Conservation (phyloP, 768 basidiomycete genomes). For the Cystofilobasidium capitatum region DNA sequence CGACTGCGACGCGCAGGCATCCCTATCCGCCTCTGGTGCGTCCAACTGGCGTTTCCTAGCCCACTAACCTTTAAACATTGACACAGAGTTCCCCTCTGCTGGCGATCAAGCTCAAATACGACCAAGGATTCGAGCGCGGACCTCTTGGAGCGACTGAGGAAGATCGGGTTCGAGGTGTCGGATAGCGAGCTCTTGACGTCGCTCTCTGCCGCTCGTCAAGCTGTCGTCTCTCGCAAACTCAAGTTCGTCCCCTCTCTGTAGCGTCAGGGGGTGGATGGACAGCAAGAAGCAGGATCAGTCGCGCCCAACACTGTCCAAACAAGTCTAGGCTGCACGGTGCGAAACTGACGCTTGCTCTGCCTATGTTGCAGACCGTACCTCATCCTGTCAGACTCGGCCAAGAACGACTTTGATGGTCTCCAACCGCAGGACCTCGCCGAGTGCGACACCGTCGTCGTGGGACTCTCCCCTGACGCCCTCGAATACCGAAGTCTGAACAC, state of each 20-base stretch:
- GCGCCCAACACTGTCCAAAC: too few relatives aligned
- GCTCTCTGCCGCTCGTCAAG: conserved; percentile 48
- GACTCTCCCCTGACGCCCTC: conserved; percentile 49
- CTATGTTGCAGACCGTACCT: conserved; percentile 47
- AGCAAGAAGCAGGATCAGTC: too few relatives aligned
- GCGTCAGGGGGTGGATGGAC: too few relatives aligned
- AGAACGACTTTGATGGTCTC: conserved; percentile 40
- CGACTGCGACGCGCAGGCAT: conserved; percentile 36
- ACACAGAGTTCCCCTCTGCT: neutral
- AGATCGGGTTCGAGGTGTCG: conserved; percentile 48
- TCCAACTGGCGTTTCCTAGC: neutral
- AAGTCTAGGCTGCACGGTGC: too few relatives aligned
- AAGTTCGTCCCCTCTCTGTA: conserved; percentile 39
- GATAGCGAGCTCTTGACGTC: conserved; percentile 55
- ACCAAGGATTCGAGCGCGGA: conserved; percentile 53
- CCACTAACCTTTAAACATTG: neutral
- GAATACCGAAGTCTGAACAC: conserved; percentile 53
- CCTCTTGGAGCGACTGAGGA: conserved; percentile 44
- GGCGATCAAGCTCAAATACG: conserved; percentile 52
- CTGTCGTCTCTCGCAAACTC: conserved; percentile 42
- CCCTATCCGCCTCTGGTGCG: conserved; percentile 44
- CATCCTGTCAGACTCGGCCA: conserved; percentile 46
- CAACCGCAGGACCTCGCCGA: conserved; percentile 28
- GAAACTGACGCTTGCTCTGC: too few relatives aligned
- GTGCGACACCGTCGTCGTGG: conserved; percentile 57